A percentile compares a stretch with the other conserved stretches of the same genome.
Evolutionary conservation across 305 asterid genomes (phyloP).

Genomic region (Solanum aculeatissimum): DNA sequence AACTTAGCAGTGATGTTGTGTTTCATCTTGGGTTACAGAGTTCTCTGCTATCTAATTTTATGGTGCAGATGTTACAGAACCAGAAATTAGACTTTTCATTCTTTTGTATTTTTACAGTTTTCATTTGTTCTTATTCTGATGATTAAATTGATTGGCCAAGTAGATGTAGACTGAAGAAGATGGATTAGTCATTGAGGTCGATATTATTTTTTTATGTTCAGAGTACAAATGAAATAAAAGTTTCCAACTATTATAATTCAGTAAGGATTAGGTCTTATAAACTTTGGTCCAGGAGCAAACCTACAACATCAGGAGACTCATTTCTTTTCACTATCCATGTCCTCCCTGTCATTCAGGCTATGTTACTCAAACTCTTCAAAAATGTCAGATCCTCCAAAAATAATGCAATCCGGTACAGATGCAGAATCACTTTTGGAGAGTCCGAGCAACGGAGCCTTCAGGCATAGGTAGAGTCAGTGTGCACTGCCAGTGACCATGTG

Average conservation of each 20-base stretch:
- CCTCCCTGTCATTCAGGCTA: background rate
- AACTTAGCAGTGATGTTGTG: conserved; percentile 52
- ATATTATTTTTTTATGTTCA: background rate
- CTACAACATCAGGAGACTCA: background rate
- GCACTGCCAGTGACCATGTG: background rate
- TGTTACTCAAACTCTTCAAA: background rate
- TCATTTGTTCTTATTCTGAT: background rate
- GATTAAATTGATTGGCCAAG: background rate
- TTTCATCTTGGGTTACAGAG: conserved; percentile 53
- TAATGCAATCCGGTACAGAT: background rate
- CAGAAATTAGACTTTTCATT: conserved; percentile 15
- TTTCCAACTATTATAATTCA: background rate
- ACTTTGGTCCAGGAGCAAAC: background rate
- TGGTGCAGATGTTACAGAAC: conserved; percentile 49
- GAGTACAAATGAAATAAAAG: background rate
- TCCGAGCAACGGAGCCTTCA: background rate
- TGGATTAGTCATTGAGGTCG: background rate
- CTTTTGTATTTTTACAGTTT: background rate
- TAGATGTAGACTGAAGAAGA: background rate
- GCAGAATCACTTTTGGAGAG: background rate
- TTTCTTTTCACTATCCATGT: background rate
- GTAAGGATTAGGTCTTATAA: background rate
- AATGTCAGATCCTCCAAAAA: background rate
- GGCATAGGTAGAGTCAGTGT: background rate
- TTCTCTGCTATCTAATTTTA: conserved; percentile 47